Percentiles rank a stretch among this genome's conserved stretches.
These are phyloP conservation scores for Artomyces pyxidatus DNA, from an alignment of 768 basidiomycete species.

Conservation along the genomic window DNA sequence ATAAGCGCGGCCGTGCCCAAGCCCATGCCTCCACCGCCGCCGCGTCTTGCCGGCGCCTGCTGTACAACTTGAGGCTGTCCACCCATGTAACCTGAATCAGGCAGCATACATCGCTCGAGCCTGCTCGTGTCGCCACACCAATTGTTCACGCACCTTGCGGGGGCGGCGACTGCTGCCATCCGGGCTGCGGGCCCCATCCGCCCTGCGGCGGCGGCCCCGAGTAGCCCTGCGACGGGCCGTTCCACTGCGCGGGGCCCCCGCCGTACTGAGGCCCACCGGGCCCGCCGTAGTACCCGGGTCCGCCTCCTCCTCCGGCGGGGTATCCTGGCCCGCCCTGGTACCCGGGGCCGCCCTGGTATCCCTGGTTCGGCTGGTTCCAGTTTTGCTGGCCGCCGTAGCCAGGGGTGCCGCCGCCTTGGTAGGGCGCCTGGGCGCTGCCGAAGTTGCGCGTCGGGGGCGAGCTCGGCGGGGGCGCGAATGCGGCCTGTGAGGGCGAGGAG, in stretches of 20 bases:
- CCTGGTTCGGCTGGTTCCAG: constrained; percentile 15
- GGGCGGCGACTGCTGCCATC: constrained; percentile 11
- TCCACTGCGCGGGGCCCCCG: constrained; percentile 10
- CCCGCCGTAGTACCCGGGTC: constrained; percentile 18
- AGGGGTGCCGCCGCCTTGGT: constrained; percentile 16
- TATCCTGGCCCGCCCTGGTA: constrained; percentile 21
- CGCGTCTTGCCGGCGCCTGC: neutral
- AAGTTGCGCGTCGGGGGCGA: constrained; percentile 37
- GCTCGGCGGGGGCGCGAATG: constrained; percentile 28
- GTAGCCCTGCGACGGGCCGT: constrained; percentile 17
- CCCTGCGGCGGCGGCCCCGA: constrained; percentile 15
- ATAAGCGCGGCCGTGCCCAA: constrained; percentile 1
- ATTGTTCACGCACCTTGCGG: constrained; percentile 8
- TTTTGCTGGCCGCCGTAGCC: constrained; percentile 5
- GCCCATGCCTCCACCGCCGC: constrained; percentile 4
- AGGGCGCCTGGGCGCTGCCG: constrained; percentile 25
- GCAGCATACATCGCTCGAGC: neutral
- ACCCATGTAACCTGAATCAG: constrained; percentile 8
- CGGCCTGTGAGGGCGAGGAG: constrained; percentile 22
- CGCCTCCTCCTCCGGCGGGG: too few relatives aligned
- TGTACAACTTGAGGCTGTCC: neutral
- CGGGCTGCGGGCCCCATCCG: constrained; percentile 8
- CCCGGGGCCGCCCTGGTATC: constrained; percentile 19
- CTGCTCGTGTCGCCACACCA: too few relatives aligned
- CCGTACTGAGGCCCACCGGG: constrained; percentile 14